Base-by-base conservation (phyloP, 306 rosid species). In the Dalbergia oliveri region DNA sequence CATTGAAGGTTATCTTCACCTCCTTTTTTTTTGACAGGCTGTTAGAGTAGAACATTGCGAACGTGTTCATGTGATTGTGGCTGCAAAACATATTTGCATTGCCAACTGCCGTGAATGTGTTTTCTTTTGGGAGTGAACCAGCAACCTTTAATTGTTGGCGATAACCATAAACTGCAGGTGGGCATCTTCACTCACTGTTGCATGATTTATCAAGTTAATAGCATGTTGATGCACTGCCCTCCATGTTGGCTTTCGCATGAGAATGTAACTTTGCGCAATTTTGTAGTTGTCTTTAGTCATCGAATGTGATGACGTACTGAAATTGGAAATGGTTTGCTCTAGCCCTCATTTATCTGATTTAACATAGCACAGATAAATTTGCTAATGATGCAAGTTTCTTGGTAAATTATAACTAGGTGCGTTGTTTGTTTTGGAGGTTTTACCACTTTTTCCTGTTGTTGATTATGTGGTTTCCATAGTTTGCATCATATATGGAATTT, bases 21-120 rank as follows among this genome's bases (percentile, higher is more conserved):
- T 69, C 31, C 31, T 39, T 6, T 78, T 53, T 59, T 15, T 63
- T 81, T 90, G 73, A 72, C 94, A 96, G 99, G 99, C 99, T 70
- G 93, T 96, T 15, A 90, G 93, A 89, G 90, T 96, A 63, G 99
- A 96, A 73, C 99, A 96, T 73, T 96, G 99, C 81, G 99, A 96
- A 88, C 89, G 99, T 82, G 99, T 89, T 84, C 99, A 96, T 87
- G 95, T 96, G 76, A 88, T 96, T 64, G 93, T 93, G 66, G 97
- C 93, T 37, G 86, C 99, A 59, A 93, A 96, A 76, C 91, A 88
- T 73, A 89, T 96, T 84, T 91, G 98, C 84, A 93, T 96, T 86
- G 98, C 99, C 51, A 96, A 96, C 82, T 93, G 99, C 75, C 97
- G 99, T 6, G 98, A 94, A 88, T 94, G 98, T 82, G 87, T 89